Base-by-base conservation (phyloP, 331 rosid genomes). In the Malus hybrid region DNA sequence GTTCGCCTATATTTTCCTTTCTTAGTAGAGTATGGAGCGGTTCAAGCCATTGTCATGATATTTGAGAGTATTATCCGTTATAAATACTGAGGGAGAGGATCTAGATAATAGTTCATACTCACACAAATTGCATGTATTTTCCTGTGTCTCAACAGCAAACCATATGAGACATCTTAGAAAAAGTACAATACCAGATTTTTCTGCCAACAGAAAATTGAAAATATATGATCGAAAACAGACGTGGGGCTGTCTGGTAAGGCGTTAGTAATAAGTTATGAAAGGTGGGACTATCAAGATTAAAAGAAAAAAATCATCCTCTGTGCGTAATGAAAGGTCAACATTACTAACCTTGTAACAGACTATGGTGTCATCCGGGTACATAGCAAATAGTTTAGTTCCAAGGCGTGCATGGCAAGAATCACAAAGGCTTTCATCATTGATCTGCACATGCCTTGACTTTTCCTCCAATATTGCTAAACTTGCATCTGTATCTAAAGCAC, bases 331-430 rank as follows among this genome's bases (percentile, higher is more conserved):
- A 32, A 76, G 48, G 29, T 52, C 36, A 60, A 20, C 19, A 36
- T 48, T 66, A 84, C 90, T 55, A 82, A 95, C 99, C 97, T 95
- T 95, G 91, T 95, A 95, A 82, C 99, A 95, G 68, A 95, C 89
- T 46, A 95, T 80, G 22, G 93, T 81, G 77, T 95, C 99, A 79
- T 95, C 99, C 29, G 99, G 99, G 84, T 95, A 95, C 99, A 95
- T 95, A 5, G 99, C 99, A 78, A 95, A 95, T 75, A 95, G 85
- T 84, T 92, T 95, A 48, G 99, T 95, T 72, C 99, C 99, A 28
- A 95, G 97, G 78, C 97, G 96, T 63, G 99, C 97, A 79, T 89
- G 89, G 76, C 97, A 92, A 58, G 99, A 92, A 79, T 92, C 99
- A 34, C 99, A 95, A 44, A 95, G 93, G 85, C 89, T 95, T 80